Evolutionary conservation across 2,329 filamentous ascomycete genomes (phyloP).

Genomic region (Aspergillus intermedius): DNA sequence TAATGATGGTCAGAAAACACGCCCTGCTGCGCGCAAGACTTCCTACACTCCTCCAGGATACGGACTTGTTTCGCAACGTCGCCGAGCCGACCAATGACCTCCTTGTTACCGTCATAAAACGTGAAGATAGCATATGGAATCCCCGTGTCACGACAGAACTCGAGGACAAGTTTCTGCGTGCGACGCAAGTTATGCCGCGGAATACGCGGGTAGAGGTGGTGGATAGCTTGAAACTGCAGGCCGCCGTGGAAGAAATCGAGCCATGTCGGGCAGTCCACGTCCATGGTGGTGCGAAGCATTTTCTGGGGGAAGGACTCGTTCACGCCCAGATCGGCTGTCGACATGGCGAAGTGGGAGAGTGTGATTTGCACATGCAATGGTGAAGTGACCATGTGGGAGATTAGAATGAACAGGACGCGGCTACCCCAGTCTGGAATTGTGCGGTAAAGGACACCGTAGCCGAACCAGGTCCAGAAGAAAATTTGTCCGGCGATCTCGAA

Average conservation of each 20-base stretch:
- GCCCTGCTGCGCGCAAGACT: conserved; percentile 29
- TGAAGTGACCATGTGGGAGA: conserved; percentile 75
- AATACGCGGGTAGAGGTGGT: conserved; percentile 77
- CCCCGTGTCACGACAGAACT: conserved; percentile 74
- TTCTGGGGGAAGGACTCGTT: conserved; percentile 82
- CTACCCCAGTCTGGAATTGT: conserved; percentile 62
- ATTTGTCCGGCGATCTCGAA: conserved; percentile 69
- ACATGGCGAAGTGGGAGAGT: conserved; percentile 89
- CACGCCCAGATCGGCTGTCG: conserved; percentile 75
- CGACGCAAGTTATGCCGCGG: conserved; percentile 76
- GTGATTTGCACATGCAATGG: conserved; percentile 86
- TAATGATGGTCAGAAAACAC: conserved; percentile 29
- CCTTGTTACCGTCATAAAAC: conserved; percentile 75
- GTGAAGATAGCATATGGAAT: conserved; percentile 83
- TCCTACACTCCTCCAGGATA: conserved; percentile 69
- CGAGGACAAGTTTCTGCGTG: conserved; percentile 67
- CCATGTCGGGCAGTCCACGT: conserved; percentile 81
- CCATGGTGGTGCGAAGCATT: conserved; percentile 91
- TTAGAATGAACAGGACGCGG: conserved; percentile 66
- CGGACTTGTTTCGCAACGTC: conserved; percentile 75
- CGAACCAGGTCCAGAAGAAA: conserved; percentile 84
- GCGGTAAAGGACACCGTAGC: conserved; percentile 71
- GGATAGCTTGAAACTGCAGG: conserved; percentile 82
- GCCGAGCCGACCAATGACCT: conserved; percentile 68
- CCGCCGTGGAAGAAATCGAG: conserved; percentile 85